phyloP scores from a whole-genome alignment of 1,284 basidiomycete genomes.

The Tilletia horrida region DNA sequence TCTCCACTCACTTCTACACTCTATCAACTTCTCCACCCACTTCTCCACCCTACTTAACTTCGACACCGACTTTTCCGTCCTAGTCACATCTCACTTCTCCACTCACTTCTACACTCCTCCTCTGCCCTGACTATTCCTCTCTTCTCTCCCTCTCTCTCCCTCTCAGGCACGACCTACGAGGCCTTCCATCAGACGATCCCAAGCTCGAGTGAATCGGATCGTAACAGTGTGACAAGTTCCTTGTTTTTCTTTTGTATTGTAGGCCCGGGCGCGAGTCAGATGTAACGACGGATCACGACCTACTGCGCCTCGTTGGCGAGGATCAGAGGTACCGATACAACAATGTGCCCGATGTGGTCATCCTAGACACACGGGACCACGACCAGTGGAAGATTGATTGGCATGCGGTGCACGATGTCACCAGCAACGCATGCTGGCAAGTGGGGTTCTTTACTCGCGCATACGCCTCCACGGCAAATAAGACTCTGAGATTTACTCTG shows the following conservation, averaged over 20 bases:
- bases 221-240: neutral
- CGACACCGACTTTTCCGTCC: no score
- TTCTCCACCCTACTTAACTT: no score
- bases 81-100: neutral
- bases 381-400: neutral
- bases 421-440: neutral
- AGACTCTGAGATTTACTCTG: neutral
- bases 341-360: neutral
- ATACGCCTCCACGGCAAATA: neutral
- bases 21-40: no score
- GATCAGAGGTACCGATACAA: neutral
- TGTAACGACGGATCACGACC: neutral
- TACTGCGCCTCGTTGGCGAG: slow-evolving; percentile 8
- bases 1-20: no score
- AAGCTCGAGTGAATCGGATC: no score
- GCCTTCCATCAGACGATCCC: no score
- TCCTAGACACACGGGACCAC: neutral
- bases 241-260: neutral
- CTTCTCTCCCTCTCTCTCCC: neutral
- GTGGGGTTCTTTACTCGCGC: neutral
- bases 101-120: neutral
- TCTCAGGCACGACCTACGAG: no score
- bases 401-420: neutral
- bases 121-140: neutral
- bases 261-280: neutral